Conservation (phyloP, 2,329 filamentous ascomycete species). For the Capronia epimyces region DNA sequence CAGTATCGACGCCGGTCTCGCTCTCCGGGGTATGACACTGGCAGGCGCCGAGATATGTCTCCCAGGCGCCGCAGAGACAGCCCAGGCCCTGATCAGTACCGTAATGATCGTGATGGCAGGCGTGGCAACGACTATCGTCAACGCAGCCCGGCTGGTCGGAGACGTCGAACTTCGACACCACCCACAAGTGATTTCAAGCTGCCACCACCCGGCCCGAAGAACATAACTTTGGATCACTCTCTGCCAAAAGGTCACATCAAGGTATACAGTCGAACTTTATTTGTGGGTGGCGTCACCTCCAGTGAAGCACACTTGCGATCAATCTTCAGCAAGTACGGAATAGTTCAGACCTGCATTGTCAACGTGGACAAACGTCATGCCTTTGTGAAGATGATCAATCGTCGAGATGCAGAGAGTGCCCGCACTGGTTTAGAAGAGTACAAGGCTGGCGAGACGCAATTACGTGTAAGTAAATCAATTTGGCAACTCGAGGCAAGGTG, state of each 20-base stretch:
- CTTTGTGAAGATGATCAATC: conserved; percentile 96
- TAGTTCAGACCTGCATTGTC: conserved; percentile 95
- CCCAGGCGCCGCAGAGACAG: conserved; percentile 60
- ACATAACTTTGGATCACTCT: conserved; percentile 70
- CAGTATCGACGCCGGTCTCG: conserved; percentile 67
- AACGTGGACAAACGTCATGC: conserved; percentile 97
- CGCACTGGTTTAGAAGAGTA: conserved; percentile 83
- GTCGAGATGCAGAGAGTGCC: conserved; percentile 74
- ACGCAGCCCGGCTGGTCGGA: conserved; percentile 66
- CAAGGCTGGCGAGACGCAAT: conserved; percentile 64
- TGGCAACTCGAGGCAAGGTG: conserved; percentile 46
- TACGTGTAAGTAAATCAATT: conserved; percentile 67
- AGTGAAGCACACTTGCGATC: conserved; percentile 74
- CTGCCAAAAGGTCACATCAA: conserved; percentile 76
- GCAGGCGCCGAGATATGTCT: conserved; percentile 62
- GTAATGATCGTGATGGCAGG: conserved; percentile 50
- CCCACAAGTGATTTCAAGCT: conserved; percentile 40
- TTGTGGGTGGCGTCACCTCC: conserved; percentile 89
- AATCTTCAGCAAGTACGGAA: conserved; percentile 75
- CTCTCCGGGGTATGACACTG: conserved; percentile 69
- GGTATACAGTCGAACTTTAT: conserved; percentile 89
- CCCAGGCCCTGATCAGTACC: conserved; percentile 61
- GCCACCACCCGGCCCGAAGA: conserved; percentile 58
- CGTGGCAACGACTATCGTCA: conserved; percentile 68
- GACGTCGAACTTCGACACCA: conserved; percentile 60